Evolutionary conservation across 768 basidiomycete species (phyloP), one percentile per base, ranked within the genome.

Genomic region (Tremella yokohamensis): DNA sequence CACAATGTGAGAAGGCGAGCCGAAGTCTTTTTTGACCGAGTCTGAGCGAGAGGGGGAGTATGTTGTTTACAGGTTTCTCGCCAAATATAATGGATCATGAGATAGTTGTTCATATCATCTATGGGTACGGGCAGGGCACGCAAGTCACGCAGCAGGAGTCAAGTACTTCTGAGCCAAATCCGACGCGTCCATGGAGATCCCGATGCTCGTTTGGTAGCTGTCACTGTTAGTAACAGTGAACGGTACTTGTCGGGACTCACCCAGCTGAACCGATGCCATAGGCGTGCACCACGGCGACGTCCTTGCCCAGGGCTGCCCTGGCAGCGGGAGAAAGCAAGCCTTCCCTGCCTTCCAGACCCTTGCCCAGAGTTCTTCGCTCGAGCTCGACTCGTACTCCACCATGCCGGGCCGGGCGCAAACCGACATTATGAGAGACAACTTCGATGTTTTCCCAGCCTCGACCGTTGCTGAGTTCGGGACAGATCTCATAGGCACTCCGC

Each of bases 321-420:
- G 64, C 54, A 16, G 60, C 60, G 38, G 48, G 15, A 8, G 42
- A 22, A 3, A 64, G 24, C 40, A 18, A 8, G 9, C 47, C 48
- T n/a, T 48, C 39, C 29, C 58, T n/a, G 18, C 44, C 34, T 52
- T 56, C 20, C 42, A 49, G 49, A 1, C 49, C 60, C 6, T 56
- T 12, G 13, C 62, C 58, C 26, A 65, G 55, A 66, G 56, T 66
- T 56, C 58, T 77, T 58, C 70, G 61, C 61, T 85, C 82, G 1
- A 76, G 67, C 62, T 87, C 85, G n/a, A 85, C 73, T 22, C 86
- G 76, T 19, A 83, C 77, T 4, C 85, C 86, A 1, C 81, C 82
- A 19, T 78, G 72, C 40, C 85, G 77, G 8, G 76, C 81, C 6
- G 85, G 85, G 19, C 85, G 78, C 24, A 85, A 69, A 0, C 84